Evolutionary conservation across 2,329 filamentous ascomycete genomes (phyloP).

Genomic region (Penicillium sp.): DNA sequence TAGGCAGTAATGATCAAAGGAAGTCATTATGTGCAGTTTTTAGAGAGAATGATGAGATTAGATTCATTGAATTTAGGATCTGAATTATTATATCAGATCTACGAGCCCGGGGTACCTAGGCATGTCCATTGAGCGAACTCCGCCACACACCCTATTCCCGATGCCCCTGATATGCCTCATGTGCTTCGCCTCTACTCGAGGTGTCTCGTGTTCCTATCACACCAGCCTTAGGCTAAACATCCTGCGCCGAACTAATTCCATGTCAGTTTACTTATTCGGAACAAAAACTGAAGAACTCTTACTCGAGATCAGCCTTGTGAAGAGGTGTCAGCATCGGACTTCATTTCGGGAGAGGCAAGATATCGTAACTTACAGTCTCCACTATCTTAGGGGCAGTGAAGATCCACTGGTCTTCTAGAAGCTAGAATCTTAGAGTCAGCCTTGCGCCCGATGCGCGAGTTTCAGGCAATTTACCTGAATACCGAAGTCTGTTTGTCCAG

Average conservation of each 20-base stretch:
- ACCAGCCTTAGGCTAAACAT: background rate
- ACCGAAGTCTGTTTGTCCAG: no score
- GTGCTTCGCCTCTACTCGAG: background rate
- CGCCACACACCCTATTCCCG: no score
- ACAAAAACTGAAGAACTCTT: background rate
- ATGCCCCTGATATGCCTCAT: no score
- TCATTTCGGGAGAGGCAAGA: background rate
- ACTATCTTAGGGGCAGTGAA: background rate
- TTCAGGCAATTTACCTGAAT: no score
- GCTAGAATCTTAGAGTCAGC: no score
- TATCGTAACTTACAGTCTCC: background rate
- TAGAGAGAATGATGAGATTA: background rate
- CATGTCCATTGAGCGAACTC: no score
- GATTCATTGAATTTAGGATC: background rate
- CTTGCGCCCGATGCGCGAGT: no score
- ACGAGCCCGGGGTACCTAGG: no score
- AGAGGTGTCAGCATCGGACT: background rate
- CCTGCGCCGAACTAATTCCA: background rate
- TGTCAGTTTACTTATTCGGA: background rate
- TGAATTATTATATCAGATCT: background rate
- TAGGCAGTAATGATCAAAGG: background rate
- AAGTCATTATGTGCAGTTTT: background rate
- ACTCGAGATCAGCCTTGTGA: background rate
- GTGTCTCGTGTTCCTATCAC: background rate
- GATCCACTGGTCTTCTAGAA: no score